Evolutionary conservation across 192 early-diverging fungal genomes (phyloP), one percentile per base, ranked within the genome.

Genomic region (Coemansia sp.): DNA sequence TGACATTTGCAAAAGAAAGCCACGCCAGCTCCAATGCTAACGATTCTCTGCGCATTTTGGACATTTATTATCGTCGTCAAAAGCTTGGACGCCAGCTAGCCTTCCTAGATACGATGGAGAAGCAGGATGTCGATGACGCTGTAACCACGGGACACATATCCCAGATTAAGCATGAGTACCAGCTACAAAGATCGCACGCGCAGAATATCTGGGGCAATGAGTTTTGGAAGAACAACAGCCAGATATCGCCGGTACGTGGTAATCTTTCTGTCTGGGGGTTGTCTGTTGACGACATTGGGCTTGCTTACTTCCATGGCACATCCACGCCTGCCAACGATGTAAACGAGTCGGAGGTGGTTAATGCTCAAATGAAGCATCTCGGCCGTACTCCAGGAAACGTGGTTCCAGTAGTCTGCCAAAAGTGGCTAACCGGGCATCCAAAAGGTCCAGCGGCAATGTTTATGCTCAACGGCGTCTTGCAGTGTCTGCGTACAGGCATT

Each of bases 261-360:
- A 92, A 89, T 28, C 84, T 97, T 35, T 91, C 93, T 16, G 86
- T 86, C 9, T 97, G 87, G 76, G 94, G 94, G 29, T 78, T 97
- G 61, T 93, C 87, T 30, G 84, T 93, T 40, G 93, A 97, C 75
- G 95, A 97, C 74, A 92, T 97, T 79, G 89, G 91, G 51, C 86
- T 95, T 52, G 91, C 90, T 15, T 95, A 94, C 16, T 95, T 97
- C 92, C 95, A 97, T 75, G 95, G 94, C 58, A 97, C 95, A 20
- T 89, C 89, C 39, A 97, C 95, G 58, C 88, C 91, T 75, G 95
- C 95, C 49, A 97, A 95, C 82, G 95, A 97, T 80, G 90, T 93
- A 85, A 97, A 97, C 84, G 95, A 97, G 75, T 95, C 95, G 7
- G 87, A 89, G 6, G 92, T 92, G 4, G 51, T 94, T 39, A 94